Base-by-base conservation (phyloP, 2,329 filamentous ascomycete genomes). In the Scytalidium lignicola region DNA sequence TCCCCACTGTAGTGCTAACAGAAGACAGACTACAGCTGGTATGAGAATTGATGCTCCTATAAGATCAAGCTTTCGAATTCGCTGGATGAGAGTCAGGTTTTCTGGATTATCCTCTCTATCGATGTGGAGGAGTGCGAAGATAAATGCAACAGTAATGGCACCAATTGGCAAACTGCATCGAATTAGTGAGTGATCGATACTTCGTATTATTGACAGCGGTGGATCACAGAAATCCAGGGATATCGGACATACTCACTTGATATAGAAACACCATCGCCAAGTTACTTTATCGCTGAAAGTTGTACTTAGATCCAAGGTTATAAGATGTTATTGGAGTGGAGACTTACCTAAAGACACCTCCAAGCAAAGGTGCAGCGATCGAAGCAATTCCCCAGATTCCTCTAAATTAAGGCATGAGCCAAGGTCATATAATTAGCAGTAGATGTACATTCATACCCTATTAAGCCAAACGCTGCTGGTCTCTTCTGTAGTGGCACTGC, bases 41-140 rank as follows among this genome's bases (percentile, higher is more conserved):
- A 70, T 59, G 22, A 70, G 60, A 8, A 68, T 55, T 0, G 56
- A 47, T 2, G 64, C 64, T 15, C 70, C 69, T 23, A 66, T 51
- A 0, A 67, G 49, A 47, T 71, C 69, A 19, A 70, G 51, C 13
- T 65, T 61, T 22, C 55, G 48, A 40, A 63, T 45, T 41, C 59
- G 45, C 46, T 58, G 49, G 2, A 18, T n/a, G 15, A 60, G 47
- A 10, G 55, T 43, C 6, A 62, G 56, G 9, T 56, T 55, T 4
- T 58, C 50, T 3, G 56, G 53, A 42, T 58, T 58, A 37, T 58
- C 56, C 9, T 67, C 64, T 28, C 64, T 64, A 32, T 72, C 58
- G 13, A 73, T 72, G 39, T 73, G 64, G 3, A 78, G 64, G 42
- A 70, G 63, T 10, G 72, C 62, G 13, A 73, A 57, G 17, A 69